Evolutionary conservation across 2,329 filamentous ascomycete species (phyloP), one percentile per base, ranked within the genome.

Genomic region (Chaetothyriales sp.): DNA sequence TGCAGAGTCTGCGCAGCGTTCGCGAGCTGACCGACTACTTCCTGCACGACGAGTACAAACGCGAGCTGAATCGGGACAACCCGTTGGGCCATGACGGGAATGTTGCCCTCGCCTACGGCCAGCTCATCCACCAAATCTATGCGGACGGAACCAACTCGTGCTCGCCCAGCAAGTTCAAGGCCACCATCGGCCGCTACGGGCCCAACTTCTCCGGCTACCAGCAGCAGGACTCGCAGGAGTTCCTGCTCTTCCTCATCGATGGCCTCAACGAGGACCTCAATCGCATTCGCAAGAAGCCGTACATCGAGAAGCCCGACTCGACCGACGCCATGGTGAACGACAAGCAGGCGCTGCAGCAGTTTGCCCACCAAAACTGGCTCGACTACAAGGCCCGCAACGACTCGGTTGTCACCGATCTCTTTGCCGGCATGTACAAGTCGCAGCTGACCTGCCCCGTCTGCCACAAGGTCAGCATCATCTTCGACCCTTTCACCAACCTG

Each of bases 341-440:
- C 62, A 82, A 80, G 1, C 77, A 79, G 44, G 85, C 85, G 9
- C 87, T 98, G 62, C 78, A 81, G 52, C 78, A 83, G 56, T 86
- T 98, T 71, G 92, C 90, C 0, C 80, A 89, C 49, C 79, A 86
- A 58, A 92, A 92, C 54, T 93, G 90, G 80, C 81, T 86, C 55
- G 95, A 95, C 53, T 94, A 94, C 57, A 86, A 87, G 63, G 82
- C 83, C 56, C 82, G 92, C 49, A 95, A 98, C 59, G 88, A 96
- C 63, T 96, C 92, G 0, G 84, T 96, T 43, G 86, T 95, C 58
- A 90, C 87, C 51, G 92, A 98, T 64, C 75, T 98, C 9, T 98
- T 98, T 66, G 93, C 87, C 19, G 92, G 92, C 56, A 87, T 96
- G 76, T 98, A 96, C 76, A 95, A 96, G 70, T 96, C 93, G 44